Base-by-base conservation (phyloP, 2,329 filamentous ascomycete species). In the Chaetomiaceae sp. region DNA sequence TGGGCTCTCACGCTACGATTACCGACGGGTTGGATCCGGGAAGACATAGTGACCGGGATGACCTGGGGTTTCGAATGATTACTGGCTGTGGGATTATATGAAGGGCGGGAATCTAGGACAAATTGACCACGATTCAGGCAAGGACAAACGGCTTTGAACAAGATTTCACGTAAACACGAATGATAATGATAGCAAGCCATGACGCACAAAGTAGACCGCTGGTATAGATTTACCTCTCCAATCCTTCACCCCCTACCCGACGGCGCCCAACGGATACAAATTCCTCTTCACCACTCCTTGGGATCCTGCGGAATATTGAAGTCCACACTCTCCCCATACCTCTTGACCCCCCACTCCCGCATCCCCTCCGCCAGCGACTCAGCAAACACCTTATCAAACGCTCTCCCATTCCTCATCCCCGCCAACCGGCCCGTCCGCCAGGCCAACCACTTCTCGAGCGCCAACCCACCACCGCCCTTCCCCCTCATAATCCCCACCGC, bases 391-490 rank as follows among this genome's bases (percentile, higher is more conserved):
- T 43, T 20, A 38, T 73, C 69, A 42, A 61, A 74, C 18, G 44
- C 48, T 48, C 56, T 61, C 3, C 69, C 71, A 22, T 58, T 62
- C 7, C 63, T 59, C 6, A 50, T 42, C 55, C 59, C 67, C 1
- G 59, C 63, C 9, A 68, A 24, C 46, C 61, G 59, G 0, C 57
- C 60, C 17, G 68, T 64, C 42, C 68, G 60, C 72, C 73, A 75
- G 1, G 64, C 67, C 15, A 75, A 48, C 73, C 73, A 75, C 7
- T 64, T 59, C 51, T 71, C 65, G 0, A 70, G 70, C 59, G 68
- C 62, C 3, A 62, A 36, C n/a, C 6, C 53, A 0, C 71, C 71
- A 45, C 70, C 70, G 0, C 68, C 67, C 3, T 69, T n/a, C n/a
- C n/a, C 69, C 45, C 70, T 60, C 44, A 76, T 48, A 2, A 75